A percentile compares a stretch with the other conserved stretches of the same genome.
phyloP scores from a whole-genome alignment of 2,329 filamentous ascomycete genomes.

The Macroventuria anomochaeta region DNA sequence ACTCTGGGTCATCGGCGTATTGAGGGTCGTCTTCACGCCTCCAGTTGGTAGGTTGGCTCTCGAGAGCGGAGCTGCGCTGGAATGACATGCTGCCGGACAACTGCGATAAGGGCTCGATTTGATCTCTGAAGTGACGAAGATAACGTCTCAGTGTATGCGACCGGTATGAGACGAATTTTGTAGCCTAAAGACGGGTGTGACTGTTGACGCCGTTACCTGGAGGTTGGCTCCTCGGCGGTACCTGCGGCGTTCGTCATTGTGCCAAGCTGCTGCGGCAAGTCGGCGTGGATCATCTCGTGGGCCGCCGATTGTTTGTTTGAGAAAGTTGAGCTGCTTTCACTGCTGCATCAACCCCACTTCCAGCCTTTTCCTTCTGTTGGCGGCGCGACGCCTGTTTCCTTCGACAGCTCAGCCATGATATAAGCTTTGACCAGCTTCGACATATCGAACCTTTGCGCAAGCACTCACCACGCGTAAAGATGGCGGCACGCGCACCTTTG shows the following conservation, averaged over 20 bases:
- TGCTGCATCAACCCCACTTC: conserved; percentile 12
- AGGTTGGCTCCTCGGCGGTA: conserved; percentile 29
- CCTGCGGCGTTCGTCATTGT: conserved; percentile 31
- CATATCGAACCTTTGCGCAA: background rate
- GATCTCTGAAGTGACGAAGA: background rate
- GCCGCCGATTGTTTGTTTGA: conserved; percentile 37
- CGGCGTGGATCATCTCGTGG: conserved; percentile 23
- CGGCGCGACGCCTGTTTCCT: conserved; percentile 15
- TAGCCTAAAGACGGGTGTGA: conserved; percentile 11
- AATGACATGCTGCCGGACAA: conserved; percentile 74
- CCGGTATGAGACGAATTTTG: background rate
- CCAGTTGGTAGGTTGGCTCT: conserved; percentile 75
- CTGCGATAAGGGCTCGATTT: background rate
- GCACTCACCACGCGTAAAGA: conserved; percentile 33
- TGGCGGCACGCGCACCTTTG: conserved; percentile 33
- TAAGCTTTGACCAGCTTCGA: conserved; percentile 15
- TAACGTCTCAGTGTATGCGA: conserved; percentile 11
- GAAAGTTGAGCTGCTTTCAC: conserved; percentile 22
- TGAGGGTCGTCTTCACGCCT: conserved; percentile 72
- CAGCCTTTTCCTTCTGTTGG: conserved; percentile 12
- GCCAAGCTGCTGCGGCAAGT: conserved; percentile 13
- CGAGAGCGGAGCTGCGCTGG: conserved; percentile 82
- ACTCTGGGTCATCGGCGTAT: conserved; percentile 92
- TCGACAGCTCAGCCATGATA: conserved; percentile 29
- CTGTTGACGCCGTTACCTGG: conserved; percentile 33